These are phyloP conservation scores for Aspergillus sp. DNA, from an alignment of 2,329 filamentous ascomycete species.

Conservation along the genomic window DNA sequence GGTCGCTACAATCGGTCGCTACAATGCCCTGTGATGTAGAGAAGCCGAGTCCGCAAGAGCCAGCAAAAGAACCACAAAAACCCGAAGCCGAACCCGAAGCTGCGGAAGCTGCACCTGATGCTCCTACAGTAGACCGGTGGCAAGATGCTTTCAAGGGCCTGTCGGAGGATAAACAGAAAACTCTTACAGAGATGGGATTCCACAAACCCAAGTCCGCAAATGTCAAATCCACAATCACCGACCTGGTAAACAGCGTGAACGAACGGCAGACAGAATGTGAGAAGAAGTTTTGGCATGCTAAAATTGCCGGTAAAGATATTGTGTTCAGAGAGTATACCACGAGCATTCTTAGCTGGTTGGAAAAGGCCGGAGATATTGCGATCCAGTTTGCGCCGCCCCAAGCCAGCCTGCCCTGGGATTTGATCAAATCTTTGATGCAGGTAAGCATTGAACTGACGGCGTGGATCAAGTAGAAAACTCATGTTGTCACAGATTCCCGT, in stretches of 20 bases:
- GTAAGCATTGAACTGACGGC: neutral
- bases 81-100: neutral
- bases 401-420: constrained; percentile 29
- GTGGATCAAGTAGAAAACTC: too few species aligned
- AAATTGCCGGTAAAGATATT: constrained; percentile 3
- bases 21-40: neutral
- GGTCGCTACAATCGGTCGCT: neutral
- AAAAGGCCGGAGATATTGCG: constrained; percentile 25
- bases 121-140: neutral
- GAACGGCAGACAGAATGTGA: constrained; percentile 12
- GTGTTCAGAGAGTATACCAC: constrained; percentile 15
- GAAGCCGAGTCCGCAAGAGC: neutral
- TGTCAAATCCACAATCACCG: neutral
- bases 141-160: neutral
- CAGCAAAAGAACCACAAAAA: neutral
- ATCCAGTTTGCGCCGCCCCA: constrained; percentile 33
- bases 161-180: neutral
- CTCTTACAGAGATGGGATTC: neutral
- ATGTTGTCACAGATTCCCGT: constrained; percentile 22
- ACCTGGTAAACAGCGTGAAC: constrained; percentile 2
- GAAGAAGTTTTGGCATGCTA: constrained; percentile 11
- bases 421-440: constrained; percentile 1
- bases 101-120: neutral
- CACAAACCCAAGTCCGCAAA: neutral
- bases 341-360: constrained; percentile 13